phyloP scores from a whole-genome alignment of 179 eudicot species.

The Gypsophila paniculata region DNA sequence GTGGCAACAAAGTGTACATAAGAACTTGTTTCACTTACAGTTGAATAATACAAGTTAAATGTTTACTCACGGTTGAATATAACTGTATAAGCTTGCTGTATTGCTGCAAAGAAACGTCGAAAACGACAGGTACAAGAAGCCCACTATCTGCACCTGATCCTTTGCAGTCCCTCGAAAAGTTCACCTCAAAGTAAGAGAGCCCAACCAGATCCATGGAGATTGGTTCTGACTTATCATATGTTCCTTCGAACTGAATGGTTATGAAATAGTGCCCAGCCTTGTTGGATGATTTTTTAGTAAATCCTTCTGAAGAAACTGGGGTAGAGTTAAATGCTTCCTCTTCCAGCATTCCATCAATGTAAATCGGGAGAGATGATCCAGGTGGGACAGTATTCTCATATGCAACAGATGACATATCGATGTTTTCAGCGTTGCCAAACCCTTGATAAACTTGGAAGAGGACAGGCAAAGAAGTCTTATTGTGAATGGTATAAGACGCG shows the following conservation, averaged over 20 bases:
- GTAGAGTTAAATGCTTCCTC: slow-evolving; percentile 52
- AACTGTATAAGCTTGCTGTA: slow-evolving; percentile 77
- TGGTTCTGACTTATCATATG: slow-evolving; percentile 62
- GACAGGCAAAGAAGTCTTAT: slow-evolving; percentile 81
- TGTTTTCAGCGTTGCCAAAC: slow-evolving; percentile 41
- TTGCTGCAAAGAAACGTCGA: slow-evolving; percentile 85
- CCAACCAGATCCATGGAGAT: slow-evolving; percentile 98
- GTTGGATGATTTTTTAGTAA: slow-evolving; percentile 48
- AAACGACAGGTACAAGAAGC: slow-evolving; percentile 77
- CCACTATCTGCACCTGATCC: slow-evolving; percentile 41
- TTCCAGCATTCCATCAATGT: slow-evolving; percentile 63
- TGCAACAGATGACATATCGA: slow-evolving; percentile 38
- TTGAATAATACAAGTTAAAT: slow-evolving; percentile 15
- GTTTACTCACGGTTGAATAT: slow-evolving; percentile 78
- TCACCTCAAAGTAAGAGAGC: slow-evolving; percentile 73
- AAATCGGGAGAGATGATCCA: slow-evolving; percentile 64
- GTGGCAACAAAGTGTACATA: slow-evolving; percentile 24
- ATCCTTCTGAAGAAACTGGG: slow-evolving; percentile 59
- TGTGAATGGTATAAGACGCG: slow-evolving; percentile 81
- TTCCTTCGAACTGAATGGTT: slow-evolving; percentile 76
- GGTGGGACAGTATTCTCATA: slow-evolving; percentile 51
- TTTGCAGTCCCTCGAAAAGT: slow-evolving; percentile 64
- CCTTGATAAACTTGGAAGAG: slow-evolving; percentile 55
- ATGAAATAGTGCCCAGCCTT: slow-evolving; percentile 68
- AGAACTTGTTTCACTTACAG: neutral